These are phyloP conservation scores for Sphagnum contortum DNA, from an alignment of 225 moss, liverwort and hornwort genomes.

Conservation along the genomic window DNA sequence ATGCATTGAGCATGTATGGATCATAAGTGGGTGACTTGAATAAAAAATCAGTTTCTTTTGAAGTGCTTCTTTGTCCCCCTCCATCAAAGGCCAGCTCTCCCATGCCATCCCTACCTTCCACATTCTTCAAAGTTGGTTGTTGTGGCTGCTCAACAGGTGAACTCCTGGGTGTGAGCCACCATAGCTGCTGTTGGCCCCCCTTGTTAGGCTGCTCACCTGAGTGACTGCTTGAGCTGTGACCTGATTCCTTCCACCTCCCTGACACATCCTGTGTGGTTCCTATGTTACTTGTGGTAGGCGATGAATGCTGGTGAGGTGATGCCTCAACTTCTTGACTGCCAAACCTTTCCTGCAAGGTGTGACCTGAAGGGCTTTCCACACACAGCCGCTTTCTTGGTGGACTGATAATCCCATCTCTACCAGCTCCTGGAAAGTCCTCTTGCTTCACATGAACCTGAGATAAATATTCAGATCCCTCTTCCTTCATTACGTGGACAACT, in stretches of 20 bases:
- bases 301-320: constrained; percentile 13
- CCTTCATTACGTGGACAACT: constrained; percentile 18
- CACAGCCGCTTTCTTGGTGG: constrained; percentile 39
- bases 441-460: constrained; percentile 9
- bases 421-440: constrained; percentile 14
- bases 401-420: constrained; percentile 13
- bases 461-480: constrained; percentile 20
- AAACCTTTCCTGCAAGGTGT: constrained; percentile 25
- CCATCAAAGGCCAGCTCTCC: neutral
- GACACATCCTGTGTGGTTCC: constrained; percentile 13
- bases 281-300: constrained; percentile 6
- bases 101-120: no score
- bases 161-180: constrained; percentile 21
- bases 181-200: constrained; percentile 11
- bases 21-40: constrained; percentile 36
- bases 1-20: constrained; percentile 38
- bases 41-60: constrained; percentile 22
- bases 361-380: constrained; percentile 19
- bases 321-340: constrained; percentile 19
- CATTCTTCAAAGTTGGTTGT: no score
- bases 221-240: constrained; percentile 17
- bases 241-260: constrained; percentile 34
- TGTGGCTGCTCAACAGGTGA: neutral
- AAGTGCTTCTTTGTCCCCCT: neutral
- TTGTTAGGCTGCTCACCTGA: constrained; percentile 14